A percentile compares a stretch with the other conserved stretches of the same genome.
Evolutionary conservation across 805 yeast species (phyloP).

Genomic region (Yamadazyma philogaea): DNA sequence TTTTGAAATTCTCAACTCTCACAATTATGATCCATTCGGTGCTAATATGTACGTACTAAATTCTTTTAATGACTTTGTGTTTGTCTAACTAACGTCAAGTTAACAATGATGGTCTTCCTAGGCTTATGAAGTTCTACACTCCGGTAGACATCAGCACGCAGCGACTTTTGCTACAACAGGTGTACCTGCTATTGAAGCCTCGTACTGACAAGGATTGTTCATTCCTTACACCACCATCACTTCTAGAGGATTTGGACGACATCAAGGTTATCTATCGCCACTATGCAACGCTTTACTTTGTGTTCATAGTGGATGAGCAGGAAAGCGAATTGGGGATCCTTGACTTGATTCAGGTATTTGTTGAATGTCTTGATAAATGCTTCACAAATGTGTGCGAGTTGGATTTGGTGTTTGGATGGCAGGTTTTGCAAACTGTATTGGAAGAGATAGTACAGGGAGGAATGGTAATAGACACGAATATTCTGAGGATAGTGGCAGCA

Average conservation of each 20-base stretch:
- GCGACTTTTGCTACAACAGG: conserved; percentile 73
- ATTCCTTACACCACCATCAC: conserved; percentile 84
- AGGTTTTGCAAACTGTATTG: conserved; percentile 83
- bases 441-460: conserved; percentile 97
- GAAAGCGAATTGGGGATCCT: conserved; percentile 92
- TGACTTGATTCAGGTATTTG: conserved; percentile 94
- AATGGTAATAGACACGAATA: conserved; percentile 93
- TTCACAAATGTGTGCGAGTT: conserved; percentile 93
- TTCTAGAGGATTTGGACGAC: conserved; percentile 64
- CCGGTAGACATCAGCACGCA: conserved; percentile 87
- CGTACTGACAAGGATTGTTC: conserved; percentile 79
- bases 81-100: conserved; percentile 49
- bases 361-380: conserved; percentile 89
- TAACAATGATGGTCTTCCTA: conserved; percentile 86
- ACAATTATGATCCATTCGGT: conserved; percentile 69
- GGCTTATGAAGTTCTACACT: conserved; percentile 87
- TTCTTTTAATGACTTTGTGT: too few relatives aligned
- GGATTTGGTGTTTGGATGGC: conserved; percentile 98
- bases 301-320: conserved; percentile 92
- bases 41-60: conserved; percentile 69
- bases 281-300: conserved; percentile 94
- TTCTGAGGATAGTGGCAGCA: conserved; percentile 73
- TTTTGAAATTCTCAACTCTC: neutral
- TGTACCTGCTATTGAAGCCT: conserved; percentile 68
- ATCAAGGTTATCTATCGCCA: conserved; percentile 90